Conservation (phyloP, 768 basidiomycete genomes). For the Udeniomyces megalosporus region DNA sequence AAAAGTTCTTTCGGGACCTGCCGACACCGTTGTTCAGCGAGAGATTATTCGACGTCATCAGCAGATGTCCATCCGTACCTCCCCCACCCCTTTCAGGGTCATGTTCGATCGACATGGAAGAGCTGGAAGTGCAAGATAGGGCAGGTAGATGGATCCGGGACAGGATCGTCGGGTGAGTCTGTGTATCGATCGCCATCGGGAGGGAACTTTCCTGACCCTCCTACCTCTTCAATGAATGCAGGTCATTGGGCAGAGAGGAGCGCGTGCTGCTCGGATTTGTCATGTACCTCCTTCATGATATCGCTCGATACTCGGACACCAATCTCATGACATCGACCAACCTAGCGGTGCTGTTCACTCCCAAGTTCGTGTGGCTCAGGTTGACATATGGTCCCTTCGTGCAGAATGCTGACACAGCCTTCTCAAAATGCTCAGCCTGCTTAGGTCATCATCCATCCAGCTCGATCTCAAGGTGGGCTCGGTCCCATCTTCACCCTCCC, state of each 20-base stretch:
- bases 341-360: slow-evolving; percentile 58
- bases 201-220: not conserved
- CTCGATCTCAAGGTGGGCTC: not conserved
- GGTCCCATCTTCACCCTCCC: not conserved
- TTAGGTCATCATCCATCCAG: not conserved
- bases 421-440: not conserved
- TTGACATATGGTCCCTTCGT: not conserved
- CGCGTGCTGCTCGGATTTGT: slow-evolving; percentile 52
- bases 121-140: slow-evolving; percentile 42
- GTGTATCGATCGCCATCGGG: no score
- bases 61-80: slow-evolving; percentile 41
- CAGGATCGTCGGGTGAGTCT: slow-evolving; percentile 37
- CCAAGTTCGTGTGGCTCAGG: slow-evolving; percentile 34
- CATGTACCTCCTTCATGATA: slow-evolving; percentile 59
- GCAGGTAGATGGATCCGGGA: slow-evolving; percentile 53
- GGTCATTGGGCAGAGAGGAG: slow-evolving; percentile 32
- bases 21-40: slow-evolving; percentile 66
- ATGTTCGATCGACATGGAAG: slow-evolving; percentile 29
- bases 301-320: slow-evolving; percentile 46
- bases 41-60: slow-evolving; percentile 45
- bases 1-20: slow-evolving; percentile 68
- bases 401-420: not conserved
- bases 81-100: no score
- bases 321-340: slow-evolving; percentile 77
- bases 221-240: not conserved